Conservation (phyloP, 2,329 filamentous ascomycete genomes). For the Paecilomyces sp. region DNA sequence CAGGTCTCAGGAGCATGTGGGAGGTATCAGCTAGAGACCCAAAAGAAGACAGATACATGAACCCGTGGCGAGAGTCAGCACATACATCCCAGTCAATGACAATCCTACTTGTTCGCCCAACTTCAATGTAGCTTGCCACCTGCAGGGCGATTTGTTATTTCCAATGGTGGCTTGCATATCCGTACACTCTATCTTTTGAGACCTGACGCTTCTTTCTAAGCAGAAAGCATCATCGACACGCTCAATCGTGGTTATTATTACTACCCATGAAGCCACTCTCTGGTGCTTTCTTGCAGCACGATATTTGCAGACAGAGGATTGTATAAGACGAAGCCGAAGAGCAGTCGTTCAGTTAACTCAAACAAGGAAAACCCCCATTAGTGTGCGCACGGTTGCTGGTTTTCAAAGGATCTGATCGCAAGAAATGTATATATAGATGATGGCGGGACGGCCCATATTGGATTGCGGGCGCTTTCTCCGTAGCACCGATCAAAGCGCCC, state of each 20-base stretch:
- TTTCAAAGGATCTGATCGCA: too few relatives aligned
- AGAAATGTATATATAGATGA: not conserved
- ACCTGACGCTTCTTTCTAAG: not conserved
- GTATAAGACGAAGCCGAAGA: too few relatives aligned
- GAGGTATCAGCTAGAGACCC: not conserved
- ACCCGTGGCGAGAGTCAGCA: not conserved
- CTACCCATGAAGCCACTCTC: not conserved
- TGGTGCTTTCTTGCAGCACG: too few relatives aligned
- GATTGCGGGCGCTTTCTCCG: not conserved
- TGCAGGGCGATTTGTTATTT: not conserved
- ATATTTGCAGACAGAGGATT: too few relatives aligned
- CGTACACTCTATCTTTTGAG: not conserved
- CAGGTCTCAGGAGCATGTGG: not conserved
- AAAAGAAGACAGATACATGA: not conserved
- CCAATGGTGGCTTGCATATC: not conserved
- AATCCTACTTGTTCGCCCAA: not conserved
- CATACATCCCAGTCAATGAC: not conserved
- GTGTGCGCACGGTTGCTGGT: too few relatives aligned
- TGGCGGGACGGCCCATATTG: not conserved
- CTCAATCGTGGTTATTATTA: not conserved
- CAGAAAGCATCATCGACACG: not conserved
- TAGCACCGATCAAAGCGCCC: not conserved
- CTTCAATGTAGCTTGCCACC: not conserved
- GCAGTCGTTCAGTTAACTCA: too few relatives aligned
- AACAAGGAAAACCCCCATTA: too few relatives aligned